Percentiles rank a stretch among this genome's conserved stretches.
Evolutionary conservation across 2,329 filamentous ascomycete genomes (phyloP).

Genomic region (Phialophora expanda): DNA sequence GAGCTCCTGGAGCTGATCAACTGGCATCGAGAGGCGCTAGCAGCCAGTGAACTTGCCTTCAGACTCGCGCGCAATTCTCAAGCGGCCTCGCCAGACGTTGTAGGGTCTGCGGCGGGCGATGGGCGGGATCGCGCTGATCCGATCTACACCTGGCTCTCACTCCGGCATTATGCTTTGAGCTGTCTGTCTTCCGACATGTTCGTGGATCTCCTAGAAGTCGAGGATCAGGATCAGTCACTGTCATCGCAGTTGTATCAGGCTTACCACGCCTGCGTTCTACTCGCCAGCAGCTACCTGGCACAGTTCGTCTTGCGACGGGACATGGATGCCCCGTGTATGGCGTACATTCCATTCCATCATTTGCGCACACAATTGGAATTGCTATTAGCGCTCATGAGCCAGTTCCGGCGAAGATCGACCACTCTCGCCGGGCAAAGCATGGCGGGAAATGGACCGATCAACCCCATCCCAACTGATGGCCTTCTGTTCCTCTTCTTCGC

Average conservation of each 20-base stretch:
- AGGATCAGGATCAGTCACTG: slow-evolving; percentile 6
- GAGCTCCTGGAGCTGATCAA: slow-evolving; percentile 14
- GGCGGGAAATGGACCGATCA: background rate
- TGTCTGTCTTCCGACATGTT: slow-evolving; percentile 16
- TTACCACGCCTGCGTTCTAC: slow-evolving; percentile 18
- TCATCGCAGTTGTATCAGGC: slow-evolving; percentile 5
- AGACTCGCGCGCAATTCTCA: background rate
- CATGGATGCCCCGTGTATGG: slow-evolving; percentile 15
- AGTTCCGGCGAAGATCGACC: slow-evolving; percentile 9
- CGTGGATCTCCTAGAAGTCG: slow-evolving; percentile 20
- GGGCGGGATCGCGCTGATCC: slow-evolving; percentile 8
- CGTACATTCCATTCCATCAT: slow-evolving; percentile 22
- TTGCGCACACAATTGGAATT: slow-evolving; percentile 18
- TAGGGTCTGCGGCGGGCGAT: background rate
- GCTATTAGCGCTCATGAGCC: slow-evolving; percentile 24
- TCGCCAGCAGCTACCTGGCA: slow-evolving; percentile 23
- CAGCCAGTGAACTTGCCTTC: slow-evolving; percentile 14
- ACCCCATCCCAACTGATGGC: slow-evolving; percentile 18
- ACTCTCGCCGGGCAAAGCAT: background rate
- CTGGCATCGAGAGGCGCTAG: slow-evolving; percentile 23
- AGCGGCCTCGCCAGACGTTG: background rate
- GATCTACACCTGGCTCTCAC: slow-evolving; percentile 24
- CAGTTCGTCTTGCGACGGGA: slow-evolving; percentile 19
- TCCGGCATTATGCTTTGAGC: slow-evolving; percentile 24
- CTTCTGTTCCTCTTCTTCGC: slow-evolving; percentile 26